Conservation (phyloP, 768 basidiomycete genomes). For the Trametes maxima region DNA sequence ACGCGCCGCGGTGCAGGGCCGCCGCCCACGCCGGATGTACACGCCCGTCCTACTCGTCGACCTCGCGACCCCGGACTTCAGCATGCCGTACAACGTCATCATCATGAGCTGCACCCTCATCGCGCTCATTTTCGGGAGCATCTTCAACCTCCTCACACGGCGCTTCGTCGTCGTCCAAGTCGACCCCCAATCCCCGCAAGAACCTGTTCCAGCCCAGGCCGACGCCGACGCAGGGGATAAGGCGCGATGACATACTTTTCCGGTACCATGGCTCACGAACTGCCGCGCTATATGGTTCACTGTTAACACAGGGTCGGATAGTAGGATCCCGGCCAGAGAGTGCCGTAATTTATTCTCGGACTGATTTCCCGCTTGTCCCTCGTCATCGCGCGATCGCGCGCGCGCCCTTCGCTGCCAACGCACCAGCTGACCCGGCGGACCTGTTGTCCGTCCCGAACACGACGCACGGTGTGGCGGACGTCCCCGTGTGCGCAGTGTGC, state of each 20-base stretch:
- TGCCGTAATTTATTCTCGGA: conserved; percentile 9
- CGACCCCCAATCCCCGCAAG: not conserved
- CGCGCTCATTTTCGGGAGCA: conserved; percentile 89
- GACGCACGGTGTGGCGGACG: not conserved
- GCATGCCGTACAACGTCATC: conserved; percentile 99
- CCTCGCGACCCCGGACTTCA: conserved; percentile 98
- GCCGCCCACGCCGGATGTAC: conserved; percentile 56
- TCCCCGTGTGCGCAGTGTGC: no score
- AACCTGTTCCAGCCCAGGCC: not conserved
- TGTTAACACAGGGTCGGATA: not conserved
- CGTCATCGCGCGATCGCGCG: not conserved
- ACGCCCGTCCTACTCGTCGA: conserved; percentile 83
- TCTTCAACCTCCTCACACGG: conserved; percentile 86
- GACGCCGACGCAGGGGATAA: not conserved
- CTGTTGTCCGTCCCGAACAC: not conserved
- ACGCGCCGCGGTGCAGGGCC: not conserved
- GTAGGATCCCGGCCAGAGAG: not conserved
- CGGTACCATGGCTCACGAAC: not conserved
- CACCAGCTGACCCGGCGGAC: conserved; percentile 5
- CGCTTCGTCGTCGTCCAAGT: conserved; percentile 65
- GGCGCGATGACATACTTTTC: not conserved
- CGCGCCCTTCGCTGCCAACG: not conserved
- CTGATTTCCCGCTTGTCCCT: not conserved
- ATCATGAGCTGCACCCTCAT: conserved; percentile 92
- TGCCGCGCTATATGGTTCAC: not conserved